Base-by-base conservation (phyloP, 768 basidiomycete genomes). In the Amanita exitialis region DNA sequence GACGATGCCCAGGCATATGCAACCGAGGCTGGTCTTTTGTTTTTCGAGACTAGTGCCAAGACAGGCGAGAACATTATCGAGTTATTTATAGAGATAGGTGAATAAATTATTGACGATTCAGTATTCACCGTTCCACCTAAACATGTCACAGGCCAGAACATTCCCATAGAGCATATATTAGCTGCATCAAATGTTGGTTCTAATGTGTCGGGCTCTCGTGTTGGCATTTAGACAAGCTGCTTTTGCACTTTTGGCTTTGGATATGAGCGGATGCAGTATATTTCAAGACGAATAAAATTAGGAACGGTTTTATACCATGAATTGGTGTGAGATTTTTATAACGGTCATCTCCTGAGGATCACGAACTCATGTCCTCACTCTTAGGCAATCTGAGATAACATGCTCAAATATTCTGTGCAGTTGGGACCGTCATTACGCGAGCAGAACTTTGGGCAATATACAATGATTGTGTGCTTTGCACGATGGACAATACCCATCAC, bases 41-140 rank as follows among this genome's bases (percentile, higher is more conserved):
- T 98, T 76, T 96, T 95, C 59, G 96, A 99, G 74, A 96, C 94
- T 34, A 90, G 86, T 61, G 96, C 96, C 23, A 99, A 98, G 80
- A 91, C 90, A 3, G 93, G 94, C 15, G 88, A 94, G 61, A 93
- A 92, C 35, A 80, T 98, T 50, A 87, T 92, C 21, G 96, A 98
- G 61, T 82, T 98, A 27, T 99, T 99, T 66, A 97, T 93, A 9
- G 94, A 97, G 69, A 98, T 99, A 61, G 95, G 94, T 97, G 38
- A 51, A n/a, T n/a, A n/a, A n/a, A 63, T 58, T 28, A 49, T 52
- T 79, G 66, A 10, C 18, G 35, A 52, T 51, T 16, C 42, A 13
- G 4, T 41, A 38, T 21, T 16, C 37, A 42, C 36, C 25, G 3
- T 35, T n/a, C 21, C 56, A 41, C 6, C 50, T 52, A 15, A 49